Evolutionary conservation across 805 yeast genomes (phyloP), one percentile per base, ranked within the genome.

Genomic region (Kazachstania psychrophila): DNA sequence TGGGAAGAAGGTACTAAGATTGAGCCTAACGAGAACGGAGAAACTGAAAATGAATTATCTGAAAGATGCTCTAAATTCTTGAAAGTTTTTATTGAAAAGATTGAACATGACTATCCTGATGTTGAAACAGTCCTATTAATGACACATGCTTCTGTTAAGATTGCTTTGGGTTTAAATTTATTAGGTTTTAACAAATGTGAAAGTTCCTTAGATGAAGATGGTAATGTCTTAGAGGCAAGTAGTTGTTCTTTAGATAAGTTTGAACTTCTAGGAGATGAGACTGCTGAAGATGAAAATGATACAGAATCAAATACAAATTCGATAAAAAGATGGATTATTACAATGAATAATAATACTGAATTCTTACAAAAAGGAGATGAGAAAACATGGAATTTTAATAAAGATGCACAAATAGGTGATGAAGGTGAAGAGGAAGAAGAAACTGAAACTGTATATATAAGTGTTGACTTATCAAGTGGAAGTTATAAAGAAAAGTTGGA

Each of bases 91-190:
- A 58, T 85, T 2, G 73, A 78, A 2, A 65, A 62, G 34, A 66
- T 84, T 36, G 80, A 79, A 44, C 40, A 50, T 6, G 62, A 68
- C 41, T 70, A 62, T 48, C 94, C 95, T 0, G 62, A 75, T 2
- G 64, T 75, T 23, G 74, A 77, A 25, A 66, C 76, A 0, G 64
- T 92, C 6, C 49, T 92, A 16, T 62, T 89, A n/a, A 77, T 85
- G 19, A 77, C 95, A 4, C 97, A 92, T 61, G 98, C 97, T 1
- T 96, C 97, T 3, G 72, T 94, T 5, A 85, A 86, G 56, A 85
- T 87, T 42, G 88, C 94, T 0, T 62, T 89, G 13, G 96, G 96
- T 4, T 74, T 85, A 75, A 70, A 82, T 1, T 63, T 89, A 12
- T 52, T 81, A 49, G 76, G 76, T 0, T 71, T 69, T 38, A 36